Conservation (phyloP, 768 basidiomycete genomes). For the Psilocybe azurescens region DNA sequence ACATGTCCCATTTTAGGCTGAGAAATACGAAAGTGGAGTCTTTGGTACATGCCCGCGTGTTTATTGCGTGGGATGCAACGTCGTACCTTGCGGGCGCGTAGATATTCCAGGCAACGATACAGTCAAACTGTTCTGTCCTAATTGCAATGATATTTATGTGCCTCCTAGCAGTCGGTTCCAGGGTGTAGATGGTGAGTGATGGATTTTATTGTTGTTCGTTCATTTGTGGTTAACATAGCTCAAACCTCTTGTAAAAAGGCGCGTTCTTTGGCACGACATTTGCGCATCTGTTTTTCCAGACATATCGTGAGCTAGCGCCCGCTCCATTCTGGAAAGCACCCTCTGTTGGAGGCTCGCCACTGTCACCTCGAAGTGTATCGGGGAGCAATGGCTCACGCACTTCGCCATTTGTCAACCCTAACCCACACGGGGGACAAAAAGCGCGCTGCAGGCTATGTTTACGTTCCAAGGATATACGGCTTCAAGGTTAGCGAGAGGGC, state of each 20-base stretch:
- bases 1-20: conserved; percentile 59
- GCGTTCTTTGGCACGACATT: conserved; percentile 99
- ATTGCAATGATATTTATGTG: conserved; percentile 96
- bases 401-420: conserved; percentile 82
- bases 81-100: conserved; percentile 94
- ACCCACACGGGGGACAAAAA: conserved; percentile 89
- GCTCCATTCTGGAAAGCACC: conserved; percentile 90
- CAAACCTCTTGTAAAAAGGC: conserved; percentile 51
- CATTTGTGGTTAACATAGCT: conserved; percentile 15
- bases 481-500: conserved; percentile 97
- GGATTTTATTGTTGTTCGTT: background rate
- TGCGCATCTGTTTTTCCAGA: conserved; percentile 96
- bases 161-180: conserved; percentile 96
- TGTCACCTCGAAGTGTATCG: conserved; percentile 59
- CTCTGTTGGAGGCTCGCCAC: conserved; percentile 59
- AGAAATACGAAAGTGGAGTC: conserved; percentile 91
- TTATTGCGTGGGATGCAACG: conserved; percentile 86
- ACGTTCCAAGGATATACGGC: conserved; percentile 93
- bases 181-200: conserved; percentile 87
- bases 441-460: conserved; percentile 84
- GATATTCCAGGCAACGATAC: conserved; percentile 97
- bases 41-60: conserved; percentile 97
- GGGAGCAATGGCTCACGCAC: conserved; percentile 53
- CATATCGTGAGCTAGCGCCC: conserved; percentile 93
- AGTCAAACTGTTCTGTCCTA: conserved; percentile 97